Conservation (phyloP, 352 stramenopile species). For the Elongisporangium anandrum region DNA sequence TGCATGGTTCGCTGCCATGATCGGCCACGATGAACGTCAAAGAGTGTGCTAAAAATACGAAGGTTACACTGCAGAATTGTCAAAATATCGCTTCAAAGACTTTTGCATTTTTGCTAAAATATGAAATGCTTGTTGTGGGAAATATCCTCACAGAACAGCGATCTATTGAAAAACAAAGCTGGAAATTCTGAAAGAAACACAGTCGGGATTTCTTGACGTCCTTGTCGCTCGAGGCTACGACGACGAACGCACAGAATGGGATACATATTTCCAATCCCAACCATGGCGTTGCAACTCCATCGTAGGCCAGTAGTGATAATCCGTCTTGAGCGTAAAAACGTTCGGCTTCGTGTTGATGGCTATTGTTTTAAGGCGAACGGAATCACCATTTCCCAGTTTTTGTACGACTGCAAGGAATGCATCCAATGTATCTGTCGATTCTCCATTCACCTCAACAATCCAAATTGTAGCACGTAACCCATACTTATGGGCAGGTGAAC, state of each 20-base stretch:
- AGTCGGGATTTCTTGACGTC: not conserved
- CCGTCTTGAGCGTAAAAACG: constrained; percentile 88
- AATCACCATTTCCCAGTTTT: constrained; percentile 74
- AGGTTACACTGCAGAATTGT: no score
- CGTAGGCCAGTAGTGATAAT: constrained; percentile 91
- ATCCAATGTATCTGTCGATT: constrained; percentile 75
- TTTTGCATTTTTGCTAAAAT: not conserved
- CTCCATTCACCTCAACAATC: constrained; percentile 89
- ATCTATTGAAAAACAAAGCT: not conserved
- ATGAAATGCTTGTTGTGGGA: not conserved
- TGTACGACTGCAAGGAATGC: constrained; percentile 83
- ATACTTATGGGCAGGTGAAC: constrained; percentile 89
- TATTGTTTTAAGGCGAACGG: constrained; percentile 87
- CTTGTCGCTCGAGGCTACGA: not conserved
- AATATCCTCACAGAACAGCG: not conserved
- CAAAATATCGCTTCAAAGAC: no score
- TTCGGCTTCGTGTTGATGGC: constrained; percentile 89
- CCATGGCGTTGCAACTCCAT: constrained; percentile 67
- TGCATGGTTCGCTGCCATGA: not conserved
- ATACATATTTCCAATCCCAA: constrained; percentile 75
- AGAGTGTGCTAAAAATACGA: not conserved
- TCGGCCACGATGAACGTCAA: not conserved
- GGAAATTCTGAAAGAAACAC: not conserved
- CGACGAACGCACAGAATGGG: constrained; percentile 12
- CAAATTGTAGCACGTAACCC: constrained; percentile 86